Evolutionary conservation across 306 rosid genomes (phyloP).

Genomic region (Castanea crenata): DNA sequence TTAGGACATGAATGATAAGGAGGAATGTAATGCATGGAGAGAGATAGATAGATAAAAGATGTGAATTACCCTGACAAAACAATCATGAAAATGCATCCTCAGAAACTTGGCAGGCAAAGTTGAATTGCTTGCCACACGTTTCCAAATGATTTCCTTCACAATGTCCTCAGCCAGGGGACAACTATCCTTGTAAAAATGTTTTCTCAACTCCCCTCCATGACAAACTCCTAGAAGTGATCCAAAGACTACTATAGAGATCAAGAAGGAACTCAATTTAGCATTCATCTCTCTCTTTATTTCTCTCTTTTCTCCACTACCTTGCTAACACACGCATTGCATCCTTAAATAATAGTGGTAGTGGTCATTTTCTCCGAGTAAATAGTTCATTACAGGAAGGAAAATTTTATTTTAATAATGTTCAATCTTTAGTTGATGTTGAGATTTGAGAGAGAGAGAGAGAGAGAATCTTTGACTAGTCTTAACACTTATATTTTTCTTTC

Average conservation of each 20-base stretch:
- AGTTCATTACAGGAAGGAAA: background rate
- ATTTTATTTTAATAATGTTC: background rate
- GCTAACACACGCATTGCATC: background rate
- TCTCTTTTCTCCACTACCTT: background rate
- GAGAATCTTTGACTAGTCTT: background rate
- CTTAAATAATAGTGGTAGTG: background rate
- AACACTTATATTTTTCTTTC: background rate
- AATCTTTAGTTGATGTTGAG: background rate
- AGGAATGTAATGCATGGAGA: no score
- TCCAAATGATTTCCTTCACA: constrained; percentile 10
- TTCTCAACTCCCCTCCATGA: background rate
- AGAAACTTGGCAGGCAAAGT: constrained; percentile 35
- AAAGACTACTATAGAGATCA: background rate
- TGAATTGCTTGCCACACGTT: constrained; percentile 15
- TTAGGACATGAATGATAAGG: no score
- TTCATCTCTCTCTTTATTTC: background rate
- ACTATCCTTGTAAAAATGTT: constrained; percentile 9
- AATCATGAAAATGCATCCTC: constrained; percentile 45
- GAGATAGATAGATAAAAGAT: no score
- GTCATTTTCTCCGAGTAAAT: background rate
- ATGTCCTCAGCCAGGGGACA: constrained; percentile 27
- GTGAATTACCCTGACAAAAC: constrained; percentile 37
- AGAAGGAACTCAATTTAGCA: background rate
- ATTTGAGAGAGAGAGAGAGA: background rate
- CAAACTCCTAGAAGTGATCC: background rate